phyloP scores from a whole-genome alignment of 208 protist genomes.

The Trypanosomatidae sp. region DNA sequence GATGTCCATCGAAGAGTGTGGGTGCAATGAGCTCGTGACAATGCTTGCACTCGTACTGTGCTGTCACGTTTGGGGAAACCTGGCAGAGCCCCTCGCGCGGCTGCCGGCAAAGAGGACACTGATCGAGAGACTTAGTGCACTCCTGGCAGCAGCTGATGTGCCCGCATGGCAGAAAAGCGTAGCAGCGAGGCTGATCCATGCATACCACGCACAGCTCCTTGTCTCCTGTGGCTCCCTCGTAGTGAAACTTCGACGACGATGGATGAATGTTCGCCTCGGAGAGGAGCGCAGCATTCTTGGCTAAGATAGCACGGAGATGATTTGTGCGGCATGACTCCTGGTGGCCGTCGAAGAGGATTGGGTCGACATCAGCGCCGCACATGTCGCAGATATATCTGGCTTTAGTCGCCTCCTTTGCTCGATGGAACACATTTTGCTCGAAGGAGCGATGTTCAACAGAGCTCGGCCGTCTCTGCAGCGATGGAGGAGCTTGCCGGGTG shows the following conservation, averaged over 20 bases:
- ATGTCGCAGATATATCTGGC: constrained; percentile 29
- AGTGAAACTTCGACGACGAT: constrained; percentile 12
- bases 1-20: constrained; percentile 78
- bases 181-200: constrained; percentile 45
- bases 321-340: constrained; percentile 54
- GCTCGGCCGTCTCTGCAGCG: constrained; percentile 8
- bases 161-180: constrained; percentile 88
- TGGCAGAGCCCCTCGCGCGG: constrained; percentile 54
- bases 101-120: constrained; percentile 79
- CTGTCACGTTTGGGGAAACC: constrained; percentile 39
- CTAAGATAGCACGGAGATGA: constrained; percentile 20
- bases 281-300: constrained; percentile 24
- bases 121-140: constrained; percentile 56
- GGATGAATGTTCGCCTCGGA: constrained; percentile 16
- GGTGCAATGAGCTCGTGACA: constrained; percentile 68
- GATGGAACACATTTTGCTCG: not conserved
- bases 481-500: not conserved
- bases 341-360: constrained; percentile 57
- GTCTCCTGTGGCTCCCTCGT: constrained; percentile 23
- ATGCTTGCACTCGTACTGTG: constrained; percentile 74
- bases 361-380: constrained; percentile 49
- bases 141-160: constrained; percentile 72
- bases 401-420: not conserved
- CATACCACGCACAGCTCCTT: constrained; percentile 83
- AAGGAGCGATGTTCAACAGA: constrained; percentile 7